Conservation (phyloP, 2,329 filamentous ascomycete genomes). For the Sporothrix sp. region DNA sequence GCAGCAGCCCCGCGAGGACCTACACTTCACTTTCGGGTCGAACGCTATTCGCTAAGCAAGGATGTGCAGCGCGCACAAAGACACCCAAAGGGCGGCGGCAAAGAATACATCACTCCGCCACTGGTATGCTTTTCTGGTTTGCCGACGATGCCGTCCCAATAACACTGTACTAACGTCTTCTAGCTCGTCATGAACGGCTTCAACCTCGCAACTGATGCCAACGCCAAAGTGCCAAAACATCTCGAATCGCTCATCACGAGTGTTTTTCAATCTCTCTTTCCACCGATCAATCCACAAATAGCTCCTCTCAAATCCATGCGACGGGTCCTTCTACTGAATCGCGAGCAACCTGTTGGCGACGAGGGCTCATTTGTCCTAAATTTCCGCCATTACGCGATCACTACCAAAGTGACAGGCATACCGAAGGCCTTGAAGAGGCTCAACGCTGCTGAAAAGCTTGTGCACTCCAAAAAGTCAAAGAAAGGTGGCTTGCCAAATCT, state of each 20-base stretch:
- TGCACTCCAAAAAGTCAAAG: slow-evolving; percentile 48
- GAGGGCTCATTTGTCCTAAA: slow-evolving; percentile 72
- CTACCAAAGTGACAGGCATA: slow-evolving; percentile 72
- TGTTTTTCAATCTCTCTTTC: slow-evolving; percentile 92
- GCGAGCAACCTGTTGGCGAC: slow-evolving; percentile 51
- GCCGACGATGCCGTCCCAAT: no score
- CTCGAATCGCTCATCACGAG: slow-evolving; percentile 88
- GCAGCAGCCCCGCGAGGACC: slow-evolving; percentile 82
- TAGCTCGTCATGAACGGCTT: slow-evolving; percentile 98
- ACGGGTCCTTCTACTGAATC: slow-evolving; percentile 80
- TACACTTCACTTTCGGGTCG: slow-evolving; percentile 86
- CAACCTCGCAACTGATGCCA: slow-evolving; percentile 50
- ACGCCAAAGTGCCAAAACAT: slow-evolving; percentile 74
- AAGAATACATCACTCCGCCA: slow-evolving; percentile 77
- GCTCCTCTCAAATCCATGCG: slow-evolving; percentile 89
- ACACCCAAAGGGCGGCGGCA: slow-evolving; percentile 70
- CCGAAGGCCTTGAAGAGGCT: slow-evolving; percentile 76
- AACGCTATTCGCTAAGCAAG: slow-evolving; percentile 88
- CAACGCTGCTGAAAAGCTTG: slow-evolving; percentile 73
- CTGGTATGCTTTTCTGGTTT: slow-evolving; percentile 42
- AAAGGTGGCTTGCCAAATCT: slow-evolving; percentile 78
- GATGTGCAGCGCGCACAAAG: slow-evolving; percentile 79
- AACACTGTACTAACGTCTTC: slow-evolving; percentile 19
- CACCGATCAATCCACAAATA: slow-evolving; percentile 84
- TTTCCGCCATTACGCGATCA: slow-evolving; percentile 90